A percentile compares a stretch with the other conserved stretches of the same genome.
Evolutionary conservation across 2,329 filamentous ascomycete genomes (phyloP).

Genomic region (Lecanosticta acicola): DNA sequence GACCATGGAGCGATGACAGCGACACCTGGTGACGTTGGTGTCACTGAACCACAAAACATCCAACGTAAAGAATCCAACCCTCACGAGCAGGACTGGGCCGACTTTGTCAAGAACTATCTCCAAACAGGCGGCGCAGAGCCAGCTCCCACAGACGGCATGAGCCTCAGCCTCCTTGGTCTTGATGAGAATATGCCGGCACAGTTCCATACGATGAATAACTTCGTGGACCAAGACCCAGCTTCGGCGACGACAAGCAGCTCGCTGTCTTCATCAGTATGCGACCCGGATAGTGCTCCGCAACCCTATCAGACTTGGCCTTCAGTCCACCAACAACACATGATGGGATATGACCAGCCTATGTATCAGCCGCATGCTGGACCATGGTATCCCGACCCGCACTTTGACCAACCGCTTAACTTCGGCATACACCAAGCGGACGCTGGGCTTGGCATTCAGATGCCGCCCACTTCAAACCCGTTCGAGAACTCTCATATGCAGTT

Average conservation of each 20-base stretch:
- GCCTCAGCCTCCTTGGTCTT: constrained; percentile 11
- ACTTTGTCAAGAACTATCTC: constrained; percentile 13
- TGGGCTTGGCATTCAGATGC: constrained; percentile 18
- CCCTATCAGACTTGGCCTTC: constrained; percentile 11
- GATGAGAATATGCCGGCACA: constrained; percentile 11
- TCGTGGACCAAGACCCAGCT: constrained; percentile 9
- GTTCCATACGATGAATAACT: constrained; percentile 16
- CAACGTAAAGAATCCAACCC: constrained; percentile 16
- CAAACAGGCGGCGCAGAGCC: constrained; percentile 7
- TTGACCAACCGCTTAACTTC: constrained; percentile 11
- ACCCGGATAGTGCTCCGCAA: constrained; percentile 10
- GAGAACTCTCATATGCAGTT: constrained; percentile 8
- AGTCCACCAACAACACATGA: constrained; percentile 3
- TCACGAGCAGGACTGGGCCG: constrained; percentile 18
- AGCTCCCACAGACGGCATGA: constrained; percentile 10
- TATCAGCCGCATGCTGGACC: constrained; percentile 11
- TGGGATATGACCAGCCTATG: constrained; percentile 1
- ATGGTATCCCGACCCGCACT: constrained; percentile 15
- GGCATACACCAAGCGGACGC: constrained; percentile 9
- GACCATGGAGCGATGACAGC: constrained; percentile 13
- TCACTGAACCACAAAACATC: constrained; percentile 14
- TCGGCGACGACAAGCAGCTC: constrained; percentile 10
- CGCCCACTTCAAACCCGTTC: constrained; percentile 18
- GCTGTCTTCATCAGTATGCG: constrained; percentile 14
- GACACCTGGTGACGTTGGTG: constrained; percentile 16